These are phyloP conservation scores for Gamarada debralockiae DNA, from an alignment of 495 filamentous ascomycete genomes.

Conservation along the genomic window DNA sequence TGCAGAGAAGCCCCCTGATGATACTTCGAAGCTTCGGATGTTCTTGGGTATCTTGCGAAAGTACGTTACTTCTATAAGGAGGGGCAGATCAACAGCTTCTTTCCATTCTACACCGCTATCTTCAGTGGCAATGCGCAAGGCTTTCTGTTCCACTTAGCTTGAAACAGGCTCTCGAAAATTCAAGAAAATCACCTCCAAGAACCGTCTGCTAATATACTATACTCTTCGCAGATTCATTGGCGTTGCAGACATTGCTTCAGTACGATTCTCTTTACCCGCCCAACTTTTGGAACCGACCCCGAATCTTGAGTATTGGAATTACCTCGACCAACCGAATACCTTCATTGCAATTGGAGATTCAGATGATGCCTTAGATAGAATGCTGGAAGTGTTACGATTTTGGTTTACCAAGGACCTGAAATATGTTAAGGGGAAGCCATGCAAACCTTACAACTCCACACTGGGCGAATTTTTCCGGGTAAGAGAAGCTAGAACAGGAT, in stretches of 20 bases:
- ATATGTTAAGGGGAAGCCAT: constrained; percentile 97
- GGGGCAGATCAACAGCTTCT: too few relatives aligned
- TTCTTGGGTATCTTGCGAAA: constrained; percentile 80
- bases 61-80: constrained; percentile 40
- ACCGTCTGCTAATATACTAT: not conserved
- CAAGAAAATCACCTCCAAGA: too few relatives aligned
- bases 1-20: constrained; percentile 67
- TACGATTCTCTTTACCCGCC: constrained; percentile 92
- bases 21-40: constrained; percentile 77
- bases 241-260: constrained; percentile 89
- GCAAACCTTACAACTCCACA: constrained; percentile 97
- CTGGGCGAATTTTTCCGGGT: constrained; percentile 97
- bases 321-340: constrained; percentile 90
- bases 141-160: too few relatives aligned
- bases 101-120: not conserved
- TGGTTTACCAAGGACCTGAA: constrained; percentile 99
- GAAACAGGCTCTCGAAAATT: too few relatives aligned
- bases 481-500: constrained; percentile 27
- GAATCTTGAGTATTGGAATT: constrained; percentile 98
- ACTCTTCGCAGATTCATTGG: constrained; percentile 42
- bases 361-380: constrained; percentile 84
- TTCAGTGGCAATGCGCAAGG: not conserved
- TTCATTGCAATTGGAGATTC: constrained; percentile 96
- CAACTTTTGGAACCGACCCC: constrained; percentile 94
- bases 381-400: constrained; percentile 88